These are phyloP conservation scores for Castanea sativa DNA, from an alignment of 306 rosid genomes.

Conservation along the genomic window DNA sequence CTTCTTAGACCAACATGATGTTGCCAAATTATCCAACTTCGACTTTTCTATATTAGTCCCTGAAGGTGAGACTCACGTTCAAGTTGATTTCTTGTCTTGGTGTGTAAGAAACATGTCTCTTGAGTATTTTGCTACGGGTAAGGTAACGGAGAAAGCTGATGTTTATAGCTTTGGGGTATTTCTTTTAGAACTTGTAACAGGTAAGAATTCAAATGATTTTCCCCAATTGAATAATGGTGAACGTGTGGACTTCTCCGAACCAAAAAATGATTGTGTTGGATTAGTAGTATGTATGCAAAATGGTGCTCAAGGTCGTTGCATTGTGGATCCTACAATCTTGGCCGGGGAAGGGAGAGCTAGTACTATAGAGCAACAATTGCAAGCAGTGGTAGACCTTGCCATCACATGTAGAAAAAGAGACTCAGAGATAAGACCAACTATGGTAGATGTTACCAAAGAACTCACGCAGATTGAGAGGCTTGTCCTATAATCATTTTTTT, in stretches of 20 bases:
- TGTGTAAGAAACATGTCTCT: no score
- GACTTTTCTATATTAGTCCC: slow-evolving; percentile 3
- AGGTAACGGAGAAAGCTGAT: not conserved
- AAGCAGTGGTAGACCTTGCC: no score
- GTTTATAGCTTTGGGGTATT: not conserved
- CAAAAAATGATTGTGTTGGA: no score
- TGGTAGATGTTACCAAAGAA: not conserved
- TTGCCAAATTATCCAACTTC: not conserved
- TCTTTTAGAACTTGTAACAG: not conserved
- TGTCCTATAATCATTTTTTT: no score
- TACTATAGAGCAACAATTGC: no score
- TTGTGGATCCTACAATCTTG: not conserved
- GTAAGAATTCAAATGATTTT: not conserved
- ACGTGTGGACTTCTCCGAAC: not conserved
- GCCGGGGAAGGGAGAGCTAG: no score
- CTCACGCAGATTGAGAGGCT: not conserved
- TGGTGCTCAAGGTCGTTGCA: not conserved
- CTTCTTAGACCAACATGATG: not conserved
- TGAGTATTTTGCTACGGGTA: not conserved
- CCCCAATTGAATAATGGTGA: not conserved
- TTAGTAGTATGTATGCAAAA: not conserved
- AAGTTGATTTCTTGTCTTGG: not conserved
- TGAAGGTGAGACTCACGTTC: not conserved
- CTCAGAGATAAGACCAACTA: no score
- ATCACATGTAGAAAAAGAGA: no score